These are phyloP conservation scores for Thoreauomyces humboldtii DNA, from an alignment of 192 early-diverging fungal genomes.

Conservation along the genomic window DNA sequence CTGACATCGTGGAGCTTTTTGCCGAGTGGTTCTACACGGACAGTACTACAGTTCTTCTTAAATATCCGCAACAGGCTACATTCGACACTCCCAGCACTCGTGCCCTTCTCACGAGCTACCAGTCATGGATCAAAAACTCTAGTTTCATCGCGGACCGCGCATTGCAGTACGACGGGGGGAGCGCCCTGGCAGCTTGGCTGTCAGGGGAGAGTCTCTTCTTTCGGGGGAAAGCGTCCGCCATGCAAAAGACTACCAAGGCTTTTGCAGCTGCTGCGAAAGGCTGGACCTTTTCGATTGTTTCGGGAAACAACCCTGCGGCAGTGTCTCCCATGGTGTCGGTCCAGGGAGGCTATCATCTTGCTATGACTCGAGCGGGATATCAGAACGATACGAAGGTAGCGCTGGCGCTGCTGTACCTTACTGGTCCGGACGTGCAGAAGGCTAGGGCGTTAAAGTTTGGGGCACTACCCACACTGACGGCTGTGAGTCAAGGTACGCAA, in stretches of 20 bases:
- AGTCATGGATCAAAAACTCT: neutral
- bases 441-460: constrained; percentile 16
- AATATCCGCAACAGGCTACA: constrained; percentile 8
- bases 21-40: constrained; percentile 8
- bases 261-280: neutral
- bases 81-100: constrained; percentile 8
- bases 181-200: constrained; percentile 1
- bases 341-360: constrained; percentile 23
- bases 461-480: constrained; percentile 8
- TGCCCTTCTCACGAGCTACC: neutral
- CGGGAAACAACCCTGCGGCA: constrained; percentile 5
- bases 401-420: constrained; percentile 21
- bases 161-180: neutral
- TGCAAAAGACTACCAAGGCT: neutral
- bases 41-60: neutral
- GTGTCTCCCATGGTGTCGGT: constrained; percentile 3
- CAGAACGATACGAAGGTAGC: constrained; percentile 17
- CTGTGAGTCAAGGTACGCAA: constrained; percentile 16
- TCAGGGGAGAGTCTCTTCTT: constrained; percentile 21
- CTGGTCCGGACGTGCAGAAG: constrained; percentile 11
- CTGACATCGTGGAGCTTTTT: constrained; percentile 11
- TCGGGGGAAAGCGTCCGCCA: constrained; percentile 10
- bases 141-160: constrained; percentile 1
- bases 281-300: constrained; percentile 1
- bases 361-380: constrained; percentile 19